phyloP scores from a whole-genome alignment of 371 early-diverging fungal species.

The Chytridiales sp. region DNA sequence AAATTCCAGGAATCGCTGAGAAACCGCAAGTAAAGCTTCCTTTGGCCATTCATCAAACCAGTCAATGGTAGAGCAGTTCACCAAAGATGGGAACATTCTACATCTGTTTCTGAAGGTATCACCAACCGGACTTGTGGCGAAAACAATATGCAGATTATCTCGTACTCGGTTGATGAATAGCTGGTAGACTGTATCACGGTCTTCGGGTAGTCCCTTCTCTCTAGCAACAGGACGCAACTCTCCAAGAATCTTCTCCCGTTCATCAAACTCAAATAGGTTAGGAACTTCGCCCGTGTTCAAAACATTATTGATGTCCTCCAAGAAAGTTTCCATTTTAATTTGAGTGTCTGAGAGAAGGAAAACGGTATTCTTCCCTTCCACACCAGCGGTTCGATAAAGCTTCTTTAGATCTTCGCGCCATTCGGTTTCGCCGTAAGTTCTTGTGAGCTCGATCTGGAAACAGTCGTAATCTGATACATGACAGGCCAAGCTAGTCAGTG shows the following conservation, averaged over 20 bases:
- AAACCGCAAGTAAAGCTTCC: constrained; percentile 55
- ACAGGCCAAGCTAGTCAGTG: constrained; percentile 55
- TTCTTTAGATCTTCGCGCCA: constrained; percentile 61
- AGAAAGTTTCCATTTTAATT: constrained; percentile 53
- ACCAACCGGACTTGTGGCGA: constrained; percentile 59
- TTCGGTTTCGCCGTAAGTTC: constrained; percentile 54
- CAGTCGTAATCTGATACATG: constrained; percentile 57
- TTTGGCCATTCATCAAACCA: constrained; percentile 63
- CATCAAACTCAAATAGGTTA: constrained; percentile 56
- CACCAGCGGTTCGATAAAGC: constrained; percentile 53
- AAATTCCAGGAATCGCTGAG: constrained; percentile 52
- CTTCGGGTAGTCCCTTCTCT: constrained; percentile 53
- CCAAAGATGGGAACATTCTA: constrained; percentile 59
- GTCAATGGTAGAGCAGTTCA: constrained; percentile 61
- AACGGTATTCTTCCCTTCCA: constrained; percentile 57
- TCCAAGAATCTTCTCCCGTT: constrained; percentile 56
- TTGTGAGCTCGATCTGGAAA: constrained; percentile 54
- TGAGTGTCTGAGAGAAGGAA: constrained; percentile 59
- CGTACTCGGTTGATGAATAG: constrained; percentile 58
- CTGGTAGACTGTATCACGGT: constrained; percentile 55
- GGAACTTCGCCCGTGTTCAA: constrained; percentile 60
- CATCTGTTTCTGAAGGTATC: constrained; percentile 56
- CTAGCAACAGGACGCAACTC: constrained; percentile 48
- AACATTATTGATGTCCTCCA: constrained; percentile 59
- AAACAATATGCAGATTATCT: constrained; percentile 59